A percentile compares a stretch with the other conserved stretches of the same genome.
These are phyloP conservation scores for Candida caryicola DNA, from an alignment of 805 yeast genomes.

Conservation along the genomic window DNA sequence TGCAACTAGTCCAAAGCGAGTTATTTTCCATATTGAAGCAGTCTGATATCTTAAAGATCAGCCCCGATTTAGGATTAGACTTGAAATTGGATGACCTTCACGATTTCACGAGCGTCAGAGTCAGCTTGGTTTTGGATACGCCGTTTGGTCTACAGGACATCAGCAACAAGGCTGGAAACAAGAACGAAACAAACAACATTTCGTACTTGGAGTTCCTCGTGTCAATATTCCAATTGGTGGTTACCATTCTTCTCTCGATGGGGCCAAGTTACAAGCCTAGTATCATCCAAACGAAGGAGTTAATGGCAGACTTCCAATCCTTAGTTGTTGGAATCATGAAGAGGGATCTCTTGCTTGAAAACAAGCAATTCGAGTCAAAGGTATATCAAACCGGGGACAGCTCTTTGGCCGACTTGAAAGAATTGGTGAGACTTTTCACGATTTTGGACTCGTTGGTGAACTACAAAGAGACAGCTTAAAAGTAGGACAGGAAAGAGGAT, in stretches of 20 bases:
- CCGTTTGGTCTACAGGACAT: slow-evolving; percentile 37
- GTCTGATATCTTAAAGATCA: slow-evolving; percentile 57
- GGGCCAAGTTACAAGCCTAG: slow-evolving; percentile 72
- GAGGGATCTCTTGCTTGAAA: slow-evolving; percentile 46
- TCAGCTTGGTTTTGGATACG: slow-evolving; percentile 51
- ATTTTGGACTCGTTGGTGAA: slow-evolving; percentile 46
- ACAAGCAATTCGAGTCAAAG: slow-evolving; percentile 10
- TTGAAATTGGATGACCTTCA: slow-evolving; percentile 37
- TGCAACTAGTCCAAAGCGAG: slow-evolving; percentile 69
- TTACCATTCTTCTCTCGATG: slow-evolving; percentile 66
- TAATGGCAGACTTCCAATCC: slow-evolving; percentile 52
- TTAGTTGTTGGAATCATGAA: slow-evolving; percentile 62
- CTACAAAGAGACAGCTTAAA: slow-evolving; percentile 4
- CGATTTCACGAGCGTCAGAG: slow-evolving; percentile 29
- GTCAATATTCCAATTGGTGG: slow-evolving; percentile 70
- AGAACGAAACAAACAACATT: slow-evolving; percentile 23
- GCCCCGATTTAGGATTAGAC: slow-evolving; percentile 76
- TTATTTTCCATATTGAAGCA: slow-evolving; percentile 60
- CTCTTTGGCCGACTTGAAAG: slow-evolving; percentile 41
- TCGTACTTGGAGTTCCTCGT: slow-evolving; percentile 66
- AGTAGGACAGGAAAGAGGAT: neutral
- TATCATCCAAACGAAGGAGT: slow-evolving; percentile 47
- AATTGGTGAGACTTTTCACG: slow-evolving; percentile 55
- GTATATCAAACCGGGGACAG: slow-evolving; percentile 24
- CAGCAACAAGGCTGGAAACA: slow-evolving; percentile 8